These are phyloP conservation scores for Monsonia emarginata DNA, from an alignment of 441 rosid genomes.

Conservation along the genomic window DNA sequence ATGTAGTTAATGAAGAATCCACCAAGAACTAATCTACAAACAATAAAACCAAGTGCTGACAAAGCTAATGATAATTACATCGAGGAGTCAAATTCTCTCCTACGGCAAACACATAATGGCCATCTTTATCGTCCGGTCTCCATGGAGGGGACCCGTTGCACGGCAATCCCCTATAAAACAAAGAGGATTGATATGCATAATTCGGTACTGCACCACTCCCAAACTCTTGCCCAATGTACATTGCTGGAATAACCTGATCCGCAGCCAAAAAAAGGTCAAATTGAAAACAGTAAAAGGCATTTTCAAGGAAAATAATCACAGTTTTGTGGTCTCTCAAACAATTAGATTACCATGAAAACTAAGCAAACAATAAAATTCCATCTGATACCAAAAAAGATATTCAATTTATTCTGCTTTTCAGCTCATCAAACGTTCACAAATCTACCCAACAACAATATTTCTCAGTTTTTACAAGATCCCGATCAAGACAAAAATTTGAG, in stretches of 20 bases:
- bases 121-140: conserved; percentile 89
- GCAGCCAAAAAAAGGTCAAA: neutral
- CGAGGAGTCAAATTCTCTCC: conserved; percentile 72
- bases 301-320: neutral
- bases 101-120: conserved; percentile 62
- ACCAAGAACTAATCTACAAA: neutral
- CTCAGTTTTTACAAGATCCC: too few relatives aligned
- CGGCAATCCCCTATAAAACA: conserved; percentile 44
- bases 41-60: conserved; percentile 6
- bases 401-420: neutral
- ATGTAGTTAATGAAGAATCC: neutral
- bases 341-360: neutral
- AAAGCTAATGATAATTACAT: conserved; percentile 31
- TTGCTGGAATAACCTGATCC: conserved; percentile 46
- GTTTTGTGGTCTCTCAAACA: neutral
- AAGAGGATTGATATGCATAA: conserved; percentile 33
- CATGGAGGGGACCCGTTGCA: conserved; percentile 70
- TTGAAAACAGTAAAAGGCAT: neutral
- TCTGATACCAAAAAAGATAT: neutral
- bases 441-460: neutral
- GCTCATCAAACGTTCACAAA: neutral
- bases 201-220: conserved; percentile 39
- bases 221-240: conserved; percentile 57
- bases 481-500: neutral
- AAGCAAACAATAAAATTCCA: neutral